Percentiles rank a stretch among this genome's conserved stretches.
These are phyloP conservation scores for Saccharomycopsis guyanensis DNA, from an alignment of 805 yeast genomes.

Conservation along the genomic window DNA sequence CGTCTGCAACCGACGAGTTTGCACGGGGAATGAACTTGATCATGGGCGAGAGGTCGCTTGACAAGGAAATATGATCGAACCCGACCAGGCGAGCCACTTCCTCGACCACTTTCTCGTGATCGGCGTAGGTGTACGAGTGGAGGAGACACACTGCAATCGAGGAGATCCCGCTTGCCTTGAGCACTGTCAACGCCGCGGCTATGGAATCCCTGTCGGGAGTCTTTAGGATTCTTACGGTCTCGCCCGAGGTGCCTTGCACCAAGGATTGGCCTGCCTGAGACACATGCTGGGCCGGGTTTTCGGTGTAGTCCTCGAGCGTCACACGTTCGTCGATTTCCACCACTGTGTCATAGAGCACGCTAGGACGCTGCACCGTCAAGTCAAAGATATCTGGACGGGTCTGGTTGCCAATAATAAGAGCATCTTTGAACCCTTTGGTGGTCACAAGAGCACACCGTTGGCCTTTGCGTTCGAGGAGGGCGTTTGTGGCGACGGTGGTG, in stretches of 20 bases:
- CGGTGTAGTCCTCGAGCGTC: conserved; percentile 72
- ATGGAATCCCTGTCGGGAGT: conserved; percentile 42
- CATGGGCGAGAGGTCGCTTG: conserved; percentile 69
- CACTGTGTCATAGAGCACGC: conserved; percentile 64
- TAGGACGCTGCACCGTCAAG: conserved; percentile 63
- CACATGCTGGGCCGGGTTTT: conserved; percentile 47
- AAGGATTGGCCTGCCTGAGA: conserved; percentile 27
- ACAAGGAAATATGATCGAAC: conserved; percentile 59
- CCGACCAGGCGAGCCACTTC: conserved; percentile 57
- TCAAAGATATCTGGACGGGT: conserved; percentile 88
- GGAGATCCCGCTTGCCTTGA: conserved; percentile 51
- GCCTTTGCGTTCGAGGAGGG: conserved; percentile 87
- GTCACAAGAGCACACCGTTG: conserved; percentile 79
- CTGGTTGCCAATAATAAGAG: conserved; percentile 80
- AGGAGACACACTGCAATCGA: conserved; percentile 66
- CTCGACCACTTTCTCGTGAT: conserved; percentile 58
- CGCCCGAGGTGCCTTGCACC: conserved; percentile 59
- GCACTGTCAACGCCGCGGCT: conserved; percentile 32
- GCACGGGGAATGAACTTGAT: conserved; percentile 70
- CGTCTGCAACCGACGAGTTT: conserved; percentile 73
- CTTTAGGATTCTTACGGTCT: conserved; percentile 49
- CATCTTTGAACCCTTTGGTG: conserved; percentile 83
- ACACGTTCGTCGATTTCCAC: conserved; percentile 87
- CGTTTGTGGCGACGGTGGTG: conserved; percentile 94
- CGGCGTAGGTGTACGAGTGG: conserved; percentile 67